A percentile compares a stretch with the other conserved stretches of the same genome.
Evolutionary conservation across 2,329 filamentous ascomycete genomes (phyloP).

Genomic region (Claviceps capensis): DNA sequence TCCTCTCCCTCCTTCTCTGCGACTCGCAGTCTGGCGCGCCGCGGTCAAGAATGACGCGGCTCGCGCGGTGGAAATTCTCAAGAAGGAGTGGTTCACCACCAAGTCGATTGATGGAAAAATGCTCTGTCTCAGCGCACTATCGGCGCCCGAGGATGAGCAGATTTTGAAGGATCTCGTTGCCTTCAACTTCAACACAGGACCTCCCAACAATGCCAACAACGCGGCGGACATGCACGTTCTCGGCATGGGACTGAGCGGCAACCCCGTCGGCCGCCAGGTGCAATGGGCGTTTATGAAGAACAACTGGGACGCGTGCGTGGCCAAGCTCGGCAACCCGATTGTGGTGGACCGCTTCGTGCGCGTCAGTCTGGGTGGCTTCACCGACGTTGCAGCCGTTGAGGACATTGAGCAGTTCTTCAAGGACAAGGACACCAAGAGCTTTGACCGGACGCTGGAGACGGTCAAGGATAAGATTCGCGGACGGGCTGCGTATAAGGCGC

Average conservation of each 20-base stretch:
- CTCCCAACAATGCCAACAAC: slow-evolving; percentile 52
- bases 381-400: slow-evolving; percentile 51
- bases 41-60: slow-evolving; percentile 58
- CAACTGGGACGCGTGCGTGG: slow-evolving; percentile 63
- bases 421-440: slow-evolving; percentile 72
- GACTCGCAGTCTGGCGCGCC: slow-evolving; percentile 66
- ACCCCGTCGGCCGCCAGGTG: slow-evolving; percentile 55
- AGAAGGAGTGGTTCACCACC: slow-evolving; percentile 72
- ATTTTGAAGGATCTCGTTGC: slow-evolving; percentile 54
- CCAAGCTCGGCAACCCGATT: slow-evolving; percentile 69
- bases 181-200: slow-evolving; percentile 63
- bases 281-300: slow-evolving; percentile 79
- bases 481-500: slow-evolving; percentile 66
- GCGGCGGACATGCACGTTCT: slow-evolving; percentile 80
- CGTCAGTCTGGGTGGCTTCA: slow-evolving; percentile 64
- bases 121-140: slow-evolving; percentile 64
- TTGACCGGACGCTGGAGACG: slow-evolving; percentile 74
- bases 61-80: slow-evolving; percentile 57
- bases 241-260: slow-evolving; percentile 57
- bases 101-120: slow-evolving; percentile 86
- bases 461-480: slow-evolving; percentile 76
- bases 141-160: slow-evolving; percentile 53
- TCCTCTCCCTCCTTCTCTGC: slow-evolving; percentile 69
- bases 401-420: slow-evolving; percentile 80
- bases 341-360: slow-evolving; percentile 82